Evolutionary conservation across 129 eudicot species (phyloP).

Genomic region (Smallanthus sonchifolius): DNA sequence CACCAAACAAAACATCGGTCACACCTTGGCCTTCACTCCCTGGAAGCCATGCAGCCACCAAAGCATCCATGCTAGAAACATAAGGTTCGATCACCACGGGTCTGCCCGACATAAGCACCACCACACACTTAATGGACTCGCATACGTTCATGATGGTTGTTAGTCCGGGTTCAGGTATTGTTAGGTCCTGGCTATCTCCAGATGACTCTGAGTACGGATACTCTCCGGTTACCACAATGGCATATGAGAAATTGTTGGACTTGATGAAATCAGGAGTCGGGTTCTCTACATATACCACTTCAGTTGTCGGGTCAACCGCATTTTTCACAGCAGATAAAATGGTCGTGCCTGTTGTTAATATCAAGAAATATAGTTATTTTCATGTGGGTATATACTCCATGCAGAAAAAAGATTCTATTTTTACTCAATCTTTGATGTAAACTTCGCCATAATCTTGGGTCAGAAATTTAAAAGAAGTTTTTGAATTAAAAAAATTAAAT

Average conservation of each 20-base stretch:
- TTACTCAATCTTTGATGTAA: background rate
- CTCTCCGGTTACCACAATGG: constrained; percentile 76
- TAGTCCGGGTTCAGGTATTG: constrained; percentile 52
- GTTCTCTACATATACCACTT: constrained; percentile 55
- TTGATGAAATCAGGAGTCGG: constrained; percentile 44
- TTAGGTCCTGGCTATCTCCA: constrained; percentile 56
- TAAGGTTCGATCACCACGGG: constrained; percentile 69
- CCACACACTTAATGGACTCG: constrained; percentile 53
- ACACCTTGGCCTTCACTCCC: constrained; percentile 76
- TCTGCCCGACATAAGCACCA: constrained; percentile 57
- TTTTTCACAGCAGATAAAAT: constrained; percentile 53
- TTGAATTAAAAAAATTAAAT: too few relatives aligned
- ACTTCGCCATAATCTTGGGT: too few relatives aligned
- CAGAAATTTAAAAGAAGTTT: too few relatives aligned
- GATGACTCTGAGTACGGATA: constrained; percentile 59
- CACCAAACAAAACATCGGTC: constrained; percentile 45
- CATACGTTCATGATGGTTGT: constrained; percentile 54
- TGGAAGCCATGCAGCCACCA: constrained; percentile 79
- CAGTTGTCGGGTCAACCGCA: constrained; percentile 56
- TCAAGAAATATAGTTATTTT: background rate
- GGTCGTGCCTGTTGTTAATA: constrained; percentile 46
- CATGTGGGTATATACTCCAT: background rate
- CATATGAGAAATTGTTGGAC: constrained; percentile 50
- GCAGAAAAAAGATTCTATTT: background rate
- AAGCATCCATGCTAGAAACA: constrained; percentile 45